phyloP scores from a whole-genome alignment of 306 rosid species.

The Pueraria montana region DNA sequence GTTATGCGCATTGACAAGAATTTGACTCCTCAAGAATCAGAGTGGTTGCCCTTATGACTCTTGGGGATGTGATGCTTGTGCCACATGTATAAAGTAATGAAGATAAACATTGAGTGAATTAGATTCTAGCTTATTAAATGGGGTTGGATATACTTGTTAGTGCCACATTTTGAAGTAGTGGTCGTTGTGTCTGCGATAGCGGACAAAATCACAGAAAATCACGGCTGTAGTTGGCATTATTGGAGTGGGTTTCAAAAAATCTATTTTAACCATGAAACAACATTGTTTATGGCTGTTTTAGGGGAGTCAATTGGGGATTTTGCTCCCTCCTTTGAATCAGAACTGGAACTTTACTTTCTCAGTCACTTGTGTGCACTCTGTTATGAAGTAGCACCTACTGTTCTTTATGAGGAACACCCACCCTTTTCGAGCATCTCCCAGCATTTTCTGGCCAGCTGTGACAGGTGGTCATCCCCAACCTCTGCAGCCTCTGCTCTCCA shows the following conservation, averaged over 20 bases:
- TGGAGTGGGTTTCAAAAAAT: neutral
- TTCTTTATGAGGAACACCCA: neutral
- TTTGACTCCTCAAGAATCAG: neutral
- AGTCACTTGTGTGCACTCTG: neutral
- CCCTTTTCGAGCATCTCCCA: neutral
- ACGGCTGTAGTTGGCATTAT: neutral
- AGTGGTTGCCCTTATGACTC: neutral
- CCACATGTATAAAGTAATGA: neutral
- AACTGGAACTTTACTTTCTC: neutral
- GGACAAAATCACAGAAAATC: neutral
- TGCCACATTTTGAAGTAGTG: neutral
- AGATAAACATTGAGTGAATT: neutral
- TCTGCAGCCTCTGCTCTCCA: too few species aligned
- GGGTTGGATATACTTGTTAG: constrained; percentile 21
- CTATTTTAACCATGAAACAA: neutral
- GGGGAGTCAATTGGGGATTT: neutral
- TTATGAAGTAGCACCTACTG: neutral
- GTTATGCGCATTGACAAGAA: neutral
- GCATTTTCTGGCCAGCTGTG: neutral
- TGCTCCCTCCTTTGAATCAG: neutral
- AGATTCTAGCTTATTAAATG: constrained; percentile 26
- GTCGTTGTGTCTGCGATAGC: neutral
- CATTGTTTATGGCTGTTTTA: neutral
- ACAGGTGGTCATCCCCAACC: too few species aligned
- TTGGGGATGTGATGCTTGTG: neutral